Conservation (phyloP, 1,284 basidiomycete genomes). For the Stygiomarasmius scandens region DNA sequence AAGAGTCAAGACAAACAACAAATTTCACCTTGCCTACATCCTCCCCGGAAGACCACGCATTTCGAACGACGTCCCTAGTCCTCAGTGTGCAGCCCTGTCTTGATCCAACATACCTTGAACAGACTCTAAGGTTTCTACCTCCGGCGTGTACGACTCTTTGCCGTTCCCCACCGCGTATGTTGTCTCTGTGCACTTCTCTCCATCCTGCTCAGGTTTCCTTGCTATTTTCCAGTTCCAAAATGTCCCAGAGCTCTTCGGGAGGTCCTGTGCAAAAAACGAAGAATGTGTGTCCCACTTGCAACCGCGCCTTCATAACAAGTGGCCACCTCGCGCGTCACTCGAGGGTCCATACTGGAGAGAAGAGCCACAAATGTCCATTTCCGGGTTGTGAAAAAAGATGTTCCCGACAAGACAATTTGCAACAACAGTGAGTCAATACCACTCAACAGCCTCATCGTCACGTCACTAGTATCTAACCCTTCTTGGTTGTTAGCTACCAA, state of each 20-base stretch:
- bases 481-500: slow-evolving; percentile 53
- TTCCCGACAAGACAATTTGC: slow-evolving; percentile 79
- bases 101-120: slow-evolving; percentile 43
- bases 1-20: slow-evolving; percentile 35
- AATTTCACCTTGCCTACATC: slow-evolving; percentile 20
- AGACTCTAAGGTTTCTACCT: slow-evolving; percentile 27
- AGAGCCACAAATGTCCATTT: slow-evolving; percentile 82
- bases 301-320: slow-evolving; percentile 78
- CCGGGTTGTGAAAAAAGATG: slow-evolving; percentile 82
- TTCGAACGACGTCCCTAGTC: slow-evolving; percentile 2
- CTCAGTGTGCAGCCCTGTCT: slow-evolving; percentile 8
- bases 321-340: slow-evolving; percentile 84
- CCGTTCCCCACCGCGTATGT: slow-evolving; percentile 6
- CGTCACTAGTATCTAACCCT: too few relatives aligned
- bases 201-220: slow-evolving; percentile 4
- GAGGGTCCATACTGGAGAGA: slow-evolving; percentile 80
- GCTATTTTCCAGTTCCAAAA: slow-evolving; percentile 20
- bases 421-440: slow-evolving; percentile 86
- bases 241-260: slow-evolving; percentile 15
- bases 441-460: too few relatives aligned
- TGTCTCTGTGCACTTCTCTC: not conserved
- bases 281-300: slow-evolving; percentile 67
- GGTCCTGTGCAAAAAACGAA: slow-evolving; percentile 50
- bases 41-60: slow-evolving; percentile 24
- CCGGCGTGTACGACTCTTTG: not conserved